Evolutionary conservation across 2,329 filamentous ascomycete genomes (phyloP), one percentile per base, ranked within the genome.

Genomic region (Claviceps sp.): DNA sequence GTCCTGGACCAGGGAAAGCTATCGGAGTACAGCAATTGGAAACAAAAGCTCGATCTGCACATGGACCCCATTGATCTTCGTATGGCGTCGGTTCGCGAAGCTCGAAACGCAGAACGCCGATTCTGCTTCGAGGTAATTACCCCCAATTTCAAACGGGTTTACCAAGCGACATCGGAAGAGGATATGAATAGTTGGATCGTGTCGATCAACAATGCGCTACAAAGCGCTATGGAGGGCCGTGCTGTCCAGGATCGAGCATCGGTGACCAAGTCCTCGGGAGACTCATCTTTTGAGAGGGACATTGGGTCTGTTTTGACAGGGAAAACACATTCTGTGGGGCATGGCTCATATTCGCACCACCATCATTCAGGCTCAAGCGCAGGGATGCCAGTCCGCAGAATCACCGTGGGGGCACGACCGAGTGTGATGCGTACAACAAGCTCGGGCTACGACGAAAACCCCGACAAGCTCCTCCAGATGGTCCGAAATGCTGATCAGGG

Each of bases 121-220:
- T 98, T 98, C 68, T 97, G 91, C 68, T 98, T 98, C 60, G 93
- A 98, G 69, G 88, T 98, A 50, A 97, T 98, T 54, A 98, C 93
- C 0, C 94, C 94, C 8, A 87, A 93, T 48, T 97, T 85, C 67
- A 97, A 94, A 61, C 83, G 93, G 52, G 90, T 97, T 16, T 98
- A 97, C 67, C 93, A 98, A 70, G 93, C 91, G 42, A 96, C 91
- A 1, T 95, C 91, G 0, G 93, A 97, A 68, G 93, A 98, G 41
- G 93, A 98, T 61, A 95, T 98, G 88, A 89, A 85, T 64, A 91
- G 82, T 59, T 98, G 93, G 93, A 98, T 98, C 60, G 77, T 80
- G 22, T 85, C 93, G 19, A 94, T 98, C 71, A 98, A 98, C 68
- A 98, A 97, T 63, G 94, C 93, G 10, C 73, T 97, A 41, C 93